A percentile compares a stretch with the other conserved stretches of the same genome.
phyloP scores from a whole-genome alignment of 306 rosid genomes.

The Medicago truncatula region MtrunA17r5.0-ANR NC_053045.1:46834001-46834500 shows the following conservation, averaged over 20 bases:
- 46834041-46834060: slow-evolving; percentile 43
- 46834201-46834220: slow-evolving; percentile 56
- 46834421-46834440: slow-evolving; percentile 44
- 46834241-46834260: slow-evolving; percentile 52
- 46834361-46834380: slow-evolving; percentile 55
- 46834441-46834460: slow-evolving; percentile 48
- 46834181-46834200: slow-evolving; percentile 40
- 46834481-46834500: slow-evolving; percentile 54
- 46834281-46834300: slow-evolving; percentile 49
- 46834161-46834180: slow-evolving; percentile 43
- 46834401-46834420: slow-evolving; percentile 47
- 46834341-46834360: slow-evolving; percentile 55
- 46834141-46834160: slow-evolving; percentile 33
- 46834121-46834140: slow-evolving; percentile 45
- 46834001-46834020: background rate
- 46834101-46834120: slow-evolving; percentile 30
- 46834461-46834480: slow-evolving; percentile 40
- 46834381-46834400: slow-evolving; percentile 50
- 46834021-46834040: background rate
- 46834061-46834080: slow-evolving; percentile 32
- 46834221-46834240: slow-evolving; percentile 68
- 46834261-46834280: slow-evolving; percentile 50
- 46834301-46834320: slow-evolving; percentile 49
- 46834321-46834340: slow-evolving; percentile 52
- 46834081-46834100: slow-evolving; percentile 24